Conservation (phyloP, 2,329 filamentous ascomycete genomes). For the Diaporthe citriasiana region DNA sequence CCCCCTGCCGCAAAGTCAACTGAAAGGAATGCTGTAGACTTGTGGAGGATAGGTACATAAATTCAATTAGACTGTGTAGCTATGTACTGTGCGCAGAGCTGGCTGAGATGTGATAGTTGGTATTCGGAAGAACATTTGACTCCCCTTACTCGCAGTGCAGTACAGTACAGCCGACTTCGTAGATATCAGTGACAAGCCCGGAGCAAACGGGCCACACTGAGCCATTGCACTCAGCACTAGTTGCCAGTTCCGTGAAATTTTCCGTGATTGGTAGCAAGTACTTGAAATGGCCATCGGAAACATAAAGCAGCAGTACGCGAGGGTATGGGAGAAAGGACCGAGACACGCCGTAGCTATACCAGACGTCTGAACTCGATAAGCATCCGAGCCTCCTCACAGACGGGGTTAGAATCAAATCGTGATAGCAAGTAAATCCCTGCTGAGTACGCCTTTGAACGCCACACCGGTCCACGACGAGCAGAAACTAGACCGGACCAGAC, state of each 20-base stretch:
- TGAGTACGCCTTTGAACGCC: not conserved
- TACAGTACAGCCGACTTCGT: no score
- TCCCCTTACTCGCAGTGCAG: not conserved
- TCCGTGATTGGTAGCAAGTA: no score
- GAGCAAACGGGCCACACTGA: not conserved
- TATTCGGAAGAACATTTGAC: not conserved
- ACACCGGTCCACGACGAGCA: not conserved
- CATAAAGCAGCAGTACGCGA: not conserved
- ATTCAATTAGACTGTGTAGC: not conserved
- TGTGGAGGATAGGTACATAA: not conserved
- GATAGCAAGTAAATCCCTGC: not conserved
- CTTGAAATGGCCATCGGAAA: not conserved
- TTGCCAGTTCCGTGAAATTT: not conserved
- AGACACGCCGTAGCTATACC: not conserved
- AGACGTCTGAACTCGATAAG: not conserved
- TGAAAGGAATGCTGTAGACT: no score
- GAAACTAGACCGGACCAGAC: not conserved
- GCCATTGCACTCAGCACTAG: not conserved
- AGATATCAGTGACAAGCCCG: not conserved
- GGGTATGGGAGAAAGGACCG: not conserved
- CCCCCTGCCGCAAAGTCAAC: slow-evolving; percentile 18
- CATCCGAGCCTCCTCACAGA: not conserved
- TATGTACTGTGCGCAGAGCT: not conserved
- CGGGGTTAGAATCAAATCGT: not conserved
- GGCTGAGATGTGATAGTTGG: not conserved